Percentiles rank a stretch among this genome's conserved stretches.
Evolutionary conservation across 306 rosid genomes (phyloP).

Genomic region (Cicer cuneatum): DNA sequence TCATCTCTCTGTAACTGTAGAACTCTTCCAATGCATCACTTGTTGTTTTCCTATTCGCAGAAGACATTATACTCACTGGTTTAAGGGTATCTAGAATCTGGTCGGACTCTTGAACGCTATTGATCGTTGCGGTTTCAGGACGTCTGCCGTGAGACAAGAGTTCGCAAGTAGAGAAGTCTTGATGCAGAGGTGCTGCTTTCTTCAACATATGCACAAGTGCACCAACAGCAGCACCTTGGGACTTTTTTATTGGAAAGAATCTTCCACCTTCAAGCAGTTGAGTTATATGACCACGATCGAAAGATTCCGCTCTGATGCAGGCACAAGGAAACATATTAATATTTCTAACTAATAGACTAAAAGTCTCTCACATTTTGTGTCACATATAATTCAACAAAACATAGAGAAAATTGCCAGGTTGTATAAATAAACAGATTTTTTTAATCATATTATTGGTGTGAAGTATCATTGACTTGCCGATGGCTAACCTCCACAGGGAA

Average conservation of each 20-base stretch:
- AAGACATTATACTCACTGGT: slow-evolving; percentile 54
- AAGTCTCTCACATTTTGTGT: background rate
- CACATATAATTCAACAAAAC: slow-evolving; percentile 2
- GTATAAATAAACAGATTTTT: background rate
- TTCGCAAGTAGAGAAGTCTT: slow-evolving; percentile 57
- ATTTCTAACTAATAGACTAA: background rate
- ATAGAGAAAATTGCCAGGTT: background rate
- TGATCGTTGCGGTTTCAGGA: slow-evolving; percentile 49
- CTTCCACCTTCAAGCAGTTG: slow-evolving; percentile 67
- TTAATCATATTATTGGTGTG: no score
- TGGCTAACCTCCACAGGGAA: no score
- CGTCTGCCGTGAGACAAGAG: slow-evolving; percentile 35
- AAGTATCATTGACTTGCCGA: no score
- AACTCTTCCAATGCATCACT: slow-evolving; percentile 92
- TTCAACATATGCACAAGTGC: slow-evolving; percentile 73
- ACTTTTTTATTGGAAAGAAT: slow-evolving; percentile 62
- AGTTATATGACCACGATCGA: slow-evolving; percentile 54
- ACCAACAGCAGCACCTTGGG: slow-evolving; percentile 90
- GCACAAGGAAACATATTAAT: slow-evolving; percentile 28
- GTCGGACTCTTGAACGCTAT: slow-evolving; percentile 46
- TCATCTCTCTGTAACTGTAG: slow-evolving; percentile 76
- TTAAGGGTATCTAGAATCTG: slow-evolving; percentile 42
- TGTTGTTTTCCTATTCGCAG: slow-evolving; percentile 64
- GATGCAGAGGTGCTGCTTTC: slow-evolving; percentile 86
- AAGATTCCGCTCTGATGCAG: slow-evolving; percentile 59